Evolutionary conservation across 2,329 filamentous ascomycete species (phyloP).

Genomic region (Cryphonectria japonica): DNA sequence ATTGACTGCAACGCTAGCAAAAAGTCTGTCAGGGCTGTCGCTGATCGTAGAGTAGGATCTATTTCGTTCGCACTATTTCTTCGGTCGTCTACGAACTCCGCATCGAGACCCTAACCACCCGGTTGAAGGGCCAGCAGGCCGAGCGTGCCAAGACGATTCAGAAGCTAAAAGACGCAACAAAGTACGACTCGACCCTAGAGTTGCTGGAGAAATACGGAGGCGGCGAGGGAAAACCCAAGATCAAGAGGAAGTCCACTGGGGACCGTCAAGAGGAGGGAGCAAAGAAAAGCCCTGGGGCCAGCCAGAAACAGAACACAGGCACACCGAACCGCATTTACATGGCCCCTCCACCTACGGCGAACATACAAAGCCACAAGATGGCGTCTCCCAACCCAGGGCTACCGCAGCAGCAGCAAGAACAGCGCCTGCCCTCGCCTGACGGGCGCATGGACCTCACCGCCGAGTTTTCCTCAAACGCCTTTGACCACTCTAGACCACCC

Average conservation of each 20-base stretch:
- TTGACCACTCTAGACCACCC: conserved; percentile 38
- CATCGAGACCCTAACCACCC: conserved; percentile 68
- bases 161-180: conserved; percentile 91
- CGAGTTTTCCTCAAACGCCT: conserved; percentile 78
- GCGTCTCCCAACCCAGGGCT: conserved; percentile 37
- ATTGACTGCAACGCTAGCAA: too few species aligned
- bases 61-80: conserved; percentile 68
- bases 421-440: conserved; percentile 31
- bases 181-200: conserved; percentile 92
- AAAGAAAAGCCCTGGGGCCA: conserved; percentile 24
- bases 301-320: conserved; percentile 30
- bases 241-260: conserved; percentile 35
- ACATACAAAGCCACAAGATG: conserved; percentile 52
- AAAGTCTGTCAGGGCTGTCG: too few species aligned
- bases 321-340: conserved; percentile 50
- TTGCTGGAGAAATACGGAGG: conserved; percentile 93
- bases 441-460: conserved; percentile 50
- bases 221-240: conserved; percentile 53
- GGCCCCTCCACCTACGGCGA: conserved; percentile 65
- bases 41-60: conserved; percentile 58
- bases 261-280: conserved; percentile 31
- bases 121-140: conserved; percentile 74
- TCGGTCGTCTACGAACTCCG: conserved; percentile 80
- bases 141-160: conserved; percentile 88
- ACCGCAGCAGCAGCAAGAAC: conserved; percentile 28